Conservation (phyloP, 2,329 filamentous ascomycete genomes). For the Pseudocercospora pini-densiflorae region DNA sequence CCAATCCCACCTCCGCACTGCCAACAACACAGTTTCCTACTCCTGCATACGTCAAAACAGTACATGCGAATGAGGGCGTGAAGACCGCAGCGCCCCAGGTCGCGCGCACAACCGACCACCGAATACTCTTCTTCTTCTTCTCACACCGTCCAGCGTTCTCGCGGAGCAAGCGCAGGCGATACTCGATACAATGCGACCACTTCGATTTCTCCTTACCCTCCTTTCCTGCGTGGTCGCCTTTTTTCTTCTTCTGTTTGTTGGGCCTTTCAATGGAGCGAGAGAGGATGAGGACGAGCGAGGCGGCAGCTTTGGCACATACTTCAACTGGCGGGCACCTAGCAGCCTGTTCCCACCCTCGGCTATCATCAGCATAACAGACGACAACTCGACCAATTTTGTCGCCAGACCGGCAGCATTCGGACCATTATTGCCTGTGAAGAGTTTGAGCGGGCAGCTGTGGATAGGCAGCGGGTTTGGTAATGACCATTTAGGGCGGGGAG, state of each 20-base stretch:
- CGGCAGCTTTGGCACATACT: slow-evolving; percentile 46
- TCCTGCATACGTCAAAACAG: neutral
- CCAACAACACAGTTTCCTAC: neutral
- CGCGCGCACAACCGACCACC: slow-evolving; percentile 16
- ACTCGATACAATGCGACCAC: slow-evolving; percentile 42
- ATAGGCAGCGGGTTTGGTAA: slow-evolving; percentile 91
- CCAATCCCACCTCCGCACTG: slow-evolving; percentile 12
- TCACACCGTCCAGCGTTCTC: neutral
- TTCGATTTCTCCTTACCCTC: slow-evolving; percentile 49
- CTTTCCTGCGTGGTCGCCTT: slow-evolving; percentile 49
- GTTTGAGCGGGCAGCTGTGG: slow-evolving; percentile 89
- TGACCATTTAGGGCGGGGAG: slow-evolving; percentile 67
- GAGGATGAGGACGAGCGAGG: slow-evolving; percentile 35
- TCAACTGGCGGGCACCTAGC: slow-evolving; percentile 64
- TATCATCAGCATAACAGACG: slow-evolving; percentile 93
- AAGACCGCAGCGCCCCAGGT: slow-evolving; percentile 16
- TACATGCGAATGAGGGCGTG: slow-evolving; percentile 19
- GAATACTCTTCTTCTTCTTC: neutral
- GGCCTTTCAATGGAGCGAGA: slow-evolving; percentile 31
- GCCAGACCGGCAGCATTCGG: slow-evolving; percentile 94
- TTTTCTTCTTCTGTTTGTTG: slow-evolving; percentile 49
- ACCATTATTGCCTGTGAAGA: slow-evolving; percentile 72
- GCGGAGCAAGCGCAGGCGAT: neutral
- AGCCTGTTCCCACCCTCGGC: slow-evolving; percentile 94
- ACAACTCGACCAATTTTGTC: slow-evolving; percentile 97